Evolutionary conservation across 2,329 filamentous ascomycete genomes (phyloP), one percentile per base, ranked within the genome.

Genomic region (Aspergillus japonicus): DNA sequence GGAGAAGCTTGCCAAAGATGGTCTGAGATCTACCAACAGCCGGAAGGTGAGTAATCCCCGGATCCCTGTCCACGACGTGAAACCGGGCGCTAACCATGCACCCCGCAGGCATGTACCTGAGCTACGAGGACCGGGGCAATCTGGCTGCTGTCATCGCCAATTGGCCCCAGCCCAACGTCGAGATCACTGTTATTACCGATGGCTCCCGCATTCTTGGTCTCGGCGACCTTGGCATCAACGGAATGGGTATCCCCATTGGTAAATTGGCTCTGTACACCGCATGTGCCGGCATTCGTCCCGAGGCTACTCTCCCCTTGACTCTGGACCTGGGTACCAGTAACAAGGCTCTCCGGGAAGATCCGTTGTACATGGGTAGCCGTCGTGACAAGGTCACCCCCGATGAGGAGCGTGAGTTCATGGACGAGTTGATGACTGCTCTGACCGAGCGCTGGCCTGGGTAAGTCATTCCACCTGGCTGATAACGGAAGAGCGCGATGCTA

Each of bases 181-280:
- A 97, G 77, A 99, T 99, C 73, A 96, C 92, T 72, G 93, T 96
- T 74, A 89, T 99, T 69, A 98, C 95, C 16, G 95, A 99, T 75
- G 95, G 95, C 62, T 97, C 93, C 52, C 89, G 95, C 66, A 97
- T 89, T 88, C 76, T 87, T 60, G 94, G 95, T 72, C 87, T 99
- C 42, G 95, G 95, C 69, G 95, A 99, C 78, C 85, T 98, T 59
- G 95, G 95, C 68, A 89, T 99, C 67, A 97, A 97, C 77, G 95
- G 95, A 72, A 96, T 98, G 82, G 95, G 95, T 67, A 99, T 99
- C 77, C 92, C 95, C 63, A 94, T 99, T 68, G 95, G 95, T 73
- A 99, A 99, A 82, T 85, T 98, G 63, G 88, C 93, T 64, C 85
- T 99, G 56, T 99, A 99, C 84, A 96, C 92, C 60, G 92, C 90